These are phyloP conservation scores for Adansonia madagascariensis DNA, from an alignment of 441 rosid genomes.

Conservation along the genomic window DNA sequence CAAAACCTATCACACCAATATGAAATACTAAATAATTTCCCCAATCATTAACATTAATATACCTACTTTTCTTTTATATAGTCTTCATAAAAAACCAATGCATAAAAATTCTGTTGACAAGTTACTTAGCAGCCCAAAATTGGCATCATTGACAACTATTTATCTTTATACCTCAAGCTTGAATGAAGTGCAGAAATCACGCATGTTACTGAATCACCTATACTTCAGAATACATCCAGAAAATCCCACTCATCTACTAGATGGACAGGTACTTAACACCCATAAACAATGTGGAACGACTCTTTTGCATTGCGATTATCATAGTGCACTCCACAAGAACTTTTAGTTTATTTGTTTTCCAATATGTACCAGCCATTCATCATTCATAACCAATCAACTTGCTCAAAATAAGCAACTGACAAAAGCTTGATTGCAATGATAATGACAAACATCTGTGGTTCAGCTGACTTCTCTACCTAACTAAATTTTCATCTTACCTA, in stretches of 20 bases:
- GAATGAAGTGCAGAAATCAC: background rate
- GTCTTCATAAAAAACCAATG: background rate
- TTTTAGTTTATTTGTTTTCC: background rate
- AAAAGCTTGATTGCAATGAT: background rate
- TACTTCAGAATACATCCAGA: background rate
- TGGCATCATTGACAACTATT: background rate
- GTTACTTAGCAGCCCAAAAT: constrained; percentile 5
- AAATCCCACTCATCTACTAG: background rate
- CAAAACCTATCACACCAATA: background rate
- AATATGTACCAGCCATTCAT: background rate
- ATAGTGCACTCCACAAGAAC: background rate
- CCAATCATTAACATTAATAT: background rate
- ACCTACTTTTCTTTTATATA: background rate
- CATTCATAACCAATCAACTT: constrained; percentile 13
- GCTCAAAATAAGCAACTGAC: background rate
- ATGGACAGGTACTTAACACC: background rate
- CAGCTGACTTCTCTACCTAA: constrained; percentile 5
- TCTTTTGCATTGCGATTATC: background rate
- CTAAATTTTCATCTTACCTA: constrained; percentile 2
- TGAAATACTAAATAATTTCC: background rate
- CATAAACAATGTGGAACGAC: constrained; percentile 6
- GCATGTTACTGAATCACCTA: constrained; percentile 5
- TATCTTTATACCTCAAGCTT: background rate
- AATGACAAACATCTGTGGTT: background rate
- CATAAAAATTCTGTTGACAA: background rate